phyloP scores from a whole-genome alignment of 164 flowering plant species.

The Magnolia changhungtana region DNA sequence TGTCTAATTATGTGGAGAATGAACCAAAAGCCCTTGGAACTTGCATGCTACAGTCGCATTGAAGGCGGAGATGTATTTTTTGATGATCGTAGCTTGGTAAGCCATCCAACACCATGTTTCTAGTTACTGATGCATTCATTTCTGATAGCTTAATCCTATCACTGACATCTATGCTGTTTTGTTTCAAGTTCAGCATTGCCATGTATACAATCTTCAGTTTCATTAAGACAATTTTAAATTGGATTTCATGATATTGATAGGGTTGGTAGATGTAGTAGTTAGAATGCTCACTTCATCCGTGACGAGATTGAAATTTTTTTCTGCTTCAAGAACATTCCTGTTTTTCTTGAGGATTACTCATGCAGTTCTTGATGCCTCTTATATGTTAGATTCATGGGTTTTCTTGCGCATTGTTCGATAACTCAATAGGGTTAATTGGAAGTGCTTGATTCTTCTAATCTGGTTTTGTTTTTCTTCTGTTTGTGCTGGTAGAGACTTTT shows the following conservation, averaged over 20 bases:
- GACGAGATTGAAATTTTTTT: not conserved
- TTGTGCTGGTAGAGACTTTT: constrained; percentile 62
- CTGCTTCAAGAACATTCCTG: not conserved
- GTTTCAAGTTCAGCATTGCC: not conserved
- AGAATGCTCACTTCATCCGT: not conserved
- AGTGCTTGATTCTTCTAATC: not conserved
- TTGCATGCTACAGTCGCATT: constrained; percentile 86
- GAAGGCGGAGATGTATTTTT: constrained; percentile 88
- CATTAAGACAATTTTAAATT: not conserved
- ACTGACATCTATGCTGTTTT: not conserved
- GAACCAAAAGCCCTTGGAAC: constrained; percentile 69
- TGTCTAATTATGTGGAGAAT: constrained; percentile 1
- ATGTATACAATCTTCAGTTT: not conserved
- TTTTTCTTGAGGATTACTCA: not conserved
- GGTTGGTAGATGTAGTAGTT: not conserved
- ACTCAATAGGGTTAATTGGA: not conserved
- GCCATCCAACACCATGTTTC: constrained; percentile 11
- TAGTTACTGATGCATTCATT: not conserved
- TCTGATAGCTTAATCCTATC: not conserved
- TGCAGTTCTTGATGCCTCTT: not conserved
- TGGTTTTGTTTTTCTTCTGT: not conserved
- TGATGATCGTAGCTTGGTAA: constrained; percentile 91
- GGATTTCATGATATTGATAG: not conserved
- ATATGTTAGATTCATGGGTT: not conserved
- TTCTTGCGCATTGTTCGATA: not conserved